Percentiles rank a stretch among this genome's conserved stretches.
These are phyloP conservation scores for Cucumis cinereus DNA, from an alignment of 306 rosid species.

Conservation along the genomic window DNA sequence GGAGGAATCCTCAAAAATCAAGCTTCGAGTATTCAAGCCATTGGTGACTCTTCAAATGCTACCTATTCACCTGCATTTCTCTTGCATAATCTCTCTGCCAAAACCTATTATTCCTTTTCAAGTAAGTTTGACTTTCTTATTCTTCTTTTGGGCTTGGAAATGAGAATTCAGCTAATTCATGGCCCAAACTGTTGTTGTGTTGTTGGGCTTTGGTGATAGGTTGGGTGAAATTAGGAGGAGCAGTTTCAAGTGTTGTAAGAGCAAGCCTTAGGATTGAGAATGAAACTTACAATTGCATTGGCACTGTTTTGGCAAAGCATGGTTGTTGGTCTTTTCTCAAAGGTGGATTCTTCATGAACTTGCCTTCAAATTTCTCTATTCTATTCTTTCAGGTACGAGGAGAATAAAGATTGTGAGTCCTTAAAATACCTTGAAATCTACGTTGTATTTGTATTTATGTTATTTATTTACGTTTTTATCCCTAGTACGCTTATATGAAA, in stretches of 20 bases:
- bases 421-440: too few species aligned
- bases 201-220: slow-evolving; percentile 18
- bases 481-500: too few species aligned
- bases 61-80: slow-evolving; percentile 29
- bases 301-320: slow-evolving; percentile 53
- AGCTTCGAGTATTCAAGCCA: background rate
- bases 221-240: slow-evolving; percentile 53
- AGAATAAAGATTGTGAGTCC: background rate
- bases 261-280: slow-evolving; percentile 42
- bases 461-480: too few species aligned
- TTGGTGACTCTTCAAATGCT: background rate
- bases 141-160: background rate
- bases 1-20: slow-evolving; percentile 47
- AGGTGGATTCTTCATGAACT: slow-evolving; percentile 63
- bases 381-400: slow-evolving; percentile 47
- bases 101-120: slow-evolving; percentile 55
- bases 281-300: slow-evolving; percentile 38
- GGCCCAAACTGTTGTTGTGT: background rate
- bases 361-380: slow-evolving; percentile 27
- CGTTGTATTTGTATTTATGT: too few species aligned
- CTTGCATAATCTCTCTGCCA: slow-evolving; percentile 37
- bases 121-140: slow-evolving; percentile 21
- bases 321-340: slow-evolving; percentile 95
- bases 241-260: slow-evolving; percentile 35
- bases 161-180: background rate